Conservation (phyloP, 371 early-diverging fungal species). For the Zychaea mexicana region DNA sequence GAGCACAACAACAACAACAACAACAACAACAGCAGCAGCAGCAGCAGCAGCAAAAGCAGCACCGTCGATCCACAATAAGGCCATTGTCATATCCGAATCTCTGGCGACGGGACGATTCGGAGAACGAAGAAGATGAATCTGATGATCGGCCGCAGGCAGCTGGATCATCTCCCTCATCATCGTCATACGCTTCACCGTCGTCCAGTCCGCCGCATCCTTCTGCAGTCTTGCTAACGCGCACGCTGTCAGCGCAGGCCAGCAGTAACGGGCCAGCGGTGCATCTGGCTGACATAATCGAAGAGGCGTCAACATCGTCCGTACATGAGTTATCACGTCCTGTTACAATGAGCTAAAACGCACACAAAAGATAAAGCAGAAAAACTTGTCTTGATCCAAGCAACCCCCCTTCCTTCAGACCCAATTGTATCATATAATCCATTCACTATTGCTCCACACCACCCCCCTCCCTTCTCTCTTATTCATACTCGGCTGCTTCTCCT, state of each 20-base stretch:
- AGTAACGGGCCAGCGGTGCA: background rate
- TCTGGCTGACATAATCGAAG: constrained; percentile 9
- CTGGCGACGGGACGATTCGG: constrained; percentile 14
- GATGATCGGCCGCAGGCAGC: constrained; percentile 7
- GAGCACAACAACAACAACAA: constrained; percentile 5
- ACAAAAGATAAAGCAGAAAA: background rate
- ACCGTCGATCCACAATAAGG: constrained; percentile 7
- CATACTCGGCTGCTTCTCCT: background rate
- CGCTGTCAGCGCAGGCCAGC: constrained; percentile 3
- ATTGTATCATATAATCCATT: background rate
- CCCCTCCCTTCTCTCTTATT: background rate
- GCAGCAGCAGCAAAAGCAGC: constrained; percentile 5
- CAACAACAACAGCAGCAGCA: constrained; percentile 6
- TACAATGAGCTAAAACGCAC: background rate
- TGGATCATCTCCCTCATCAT: constrained; percentile 13
- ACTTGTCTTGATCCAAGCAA: background rate
- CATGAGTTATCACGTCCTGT: background rate
- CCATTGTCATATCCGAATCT: constrained; percentile 33
- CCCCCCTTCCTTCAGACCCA: background rate
- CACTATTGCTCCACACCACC: background rate
- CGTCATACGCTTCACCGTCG: constrained; percentile 12
- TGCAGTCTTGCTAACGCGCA: background rate
- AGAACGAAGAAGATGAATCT: constrained; percentile 12
- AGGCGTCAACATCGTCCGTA: background rate
- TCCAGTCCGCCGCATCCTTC: constrained; percentile 13